Base-by-base conservation (phyloP, 148 eudicot genomes). In the Tetragonia tetragonoides region DNA sequence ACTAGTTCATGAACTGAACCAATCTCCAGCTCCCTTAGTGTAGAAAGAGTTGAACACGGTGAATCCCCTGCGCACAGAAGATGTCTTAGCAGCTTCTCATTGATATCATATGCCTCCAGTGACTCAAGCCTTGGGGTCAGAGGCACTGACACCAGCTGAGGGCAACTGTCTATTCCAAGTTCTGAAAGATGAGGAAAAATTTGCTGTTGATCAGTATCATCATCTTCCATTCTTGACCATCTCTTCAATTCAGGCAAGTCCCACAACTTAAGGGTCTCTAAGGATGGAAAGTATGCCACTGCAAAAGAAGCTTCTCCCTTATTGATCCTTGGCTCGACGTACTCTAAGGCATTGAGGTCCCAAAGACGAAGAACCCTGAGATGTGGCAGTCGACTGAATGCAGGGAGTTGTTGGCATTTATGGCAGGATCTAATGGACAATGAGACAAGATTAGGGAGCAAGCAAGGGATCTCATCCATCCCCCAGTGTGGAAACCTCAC, bases 311-410 rank as follows among this genome's bases (percentile, higher is more conserved):
- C 59, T 16, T 14, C 74, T 46, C 6, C 18, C 41, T 41, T 3
- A 34, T 57, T 10, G 4, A 21, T 39, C 60, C 15, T 59, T 9
- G 7, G 41, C 47, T 70, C 75, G 34, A 71, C 16, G 44, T 71
- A 78, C 76, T 78, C 76, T 76, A 78, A 47, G 62, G 62, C 57
- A 34, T 51, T 7, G 7, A 70, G 69, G 12, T 11, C 44, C 14
- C 21, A 5, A 38, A 78, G 60, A 15, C 4, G 15, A 63, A 79
- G 81, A 64, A 7, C 1, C 57, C 39, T 79, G 53, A 79, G 71
- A 49, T 64, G 76, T 71, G 76, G 81, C 40, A 72, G 65, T 42
- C 24, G 51, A 16, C 81, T 63, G 17, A 72, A 79, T 51, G 60
- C n/a, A 14, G 81, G 76, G 11, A 72, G 81, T 53, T 21, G 24